A percentile compares a stretch with the other conserved stretches of the same genome.
Evolutionary conservation across 2,329 filamentous ascomycete species (phyloP).

Genomic region (Helicocarpus griseus): DNA sequence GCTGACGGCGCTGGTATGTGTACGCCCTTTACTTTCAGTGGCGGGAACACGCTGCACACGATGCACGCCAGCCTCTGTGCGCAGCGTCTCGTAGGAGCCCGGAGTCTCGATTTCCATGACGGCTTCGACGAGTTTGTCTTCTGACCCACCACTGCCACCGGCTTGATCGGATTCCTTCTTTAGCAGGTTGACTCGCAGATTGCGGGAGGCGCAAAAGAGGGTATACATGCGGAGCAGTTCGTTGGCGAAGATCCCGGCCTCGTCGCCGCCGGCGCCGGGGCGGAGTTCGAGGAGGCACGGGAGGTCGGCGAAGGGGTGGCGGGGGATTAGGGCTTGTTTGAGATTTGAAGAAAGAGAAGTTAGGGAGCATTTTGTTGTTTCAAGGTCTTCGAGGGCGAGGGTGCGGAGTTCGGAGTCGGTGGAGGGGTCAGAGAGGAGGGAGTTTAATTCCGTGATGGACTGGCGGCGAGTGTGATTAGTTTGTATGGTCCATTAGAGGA

Average conservation of each 20-base stretch:
- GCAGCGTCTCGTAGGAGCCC: constrained; percentile 71
- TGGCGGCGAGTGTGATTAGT: neutral
- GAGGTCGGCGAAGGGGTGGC: constrained; percentile 80
- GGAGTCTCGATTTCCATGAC: constrained; percentile 70
- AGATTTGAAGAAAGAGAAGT: constrained; percentile 56
- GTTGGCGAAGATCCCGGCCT: constrained; percentile 83
- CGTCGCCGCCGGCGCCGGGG: constrained; percentile 82
- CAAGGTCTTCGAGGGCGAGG: constrained; percentile 59
- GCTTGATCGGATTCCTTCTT: constrained; percentile 72
- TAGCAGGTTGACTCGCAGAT: constrained; percentile 57
- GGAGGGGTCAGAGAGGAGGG: constrained; percentile 60
- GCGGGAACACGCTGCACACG: constrained; percentile 86
- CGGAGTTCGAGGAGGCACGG: constrained; percentile 87
- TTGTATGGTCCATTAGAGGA: too few relatives aligned
- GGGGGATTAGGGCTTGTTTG: constrained; percentile 69
- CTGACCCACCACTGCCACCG: constrained; percentile 45
- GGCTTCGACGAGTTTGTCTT: constrained; percentile 70
- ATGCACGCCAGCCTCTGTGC: constrained; percentile 88
- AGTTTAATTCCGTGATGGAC: constrained; percentile 58
- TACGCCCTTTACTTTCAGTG: constrained; percentile 83
- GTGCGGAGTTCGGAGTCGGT: constrained; percentile 51
- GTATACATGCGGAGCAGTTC: constrained; percentile 87
- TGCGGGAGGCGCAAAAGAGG: constrained; percentile 60
- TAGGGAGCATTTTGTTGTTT: constrained; percentile 53
- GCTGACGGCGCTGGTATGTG: constrained; percentile 85